Percentiles rank a stretch among this genome's conserved stretches.
Evolutionary conservation across 2,329 filamentous ascomycete genomes (phyloP).

Genomic region (Neoarthrinium moseri): DNA sequence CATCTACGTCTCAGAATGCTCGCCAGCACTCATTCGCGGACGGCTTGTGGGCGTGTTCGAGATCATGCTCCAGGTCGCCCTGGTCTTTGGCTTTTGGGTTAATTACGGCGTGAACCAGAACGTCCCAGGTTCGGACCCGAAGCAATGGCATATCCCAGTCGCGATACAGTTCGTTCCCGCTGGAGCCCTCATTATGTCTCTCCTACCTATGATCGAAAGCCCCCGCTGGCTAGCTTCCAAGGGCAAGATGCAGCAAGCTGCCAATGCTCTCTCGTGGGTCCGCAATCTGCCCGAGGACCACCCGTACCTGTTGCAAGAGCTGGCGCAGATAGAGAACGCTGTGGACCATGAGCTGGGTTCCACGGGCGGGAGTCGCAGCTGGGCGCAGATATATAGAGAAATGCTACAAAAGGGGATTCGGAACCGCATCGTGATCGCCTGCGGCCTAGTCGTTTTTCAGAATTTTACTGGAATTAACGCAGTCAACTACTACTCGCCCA

Average conservation of each 20-base stretch:
- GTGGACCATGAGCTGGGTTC: slow-evolving; percentile 32
- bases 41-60: slow-evolving; percentile 45
- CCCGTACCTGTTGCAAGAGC: slow-evolving; percentile 23
- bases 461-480: slow-evolving; percentile 50
- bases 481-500: slow-evolving; percentile 75
- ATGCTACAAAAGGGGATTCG: slow-evolving; percentile 13
- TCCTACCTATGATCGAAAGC: slow-evolving; percentile 18
- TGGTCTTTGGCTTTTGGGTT: slow-evolving; percentile 28
- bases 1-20: slow-evolving; percentile 29
- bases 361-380: slow-evolving; percentile 31
- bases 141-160: slow-evolving; percentile 26
- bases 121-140: slow-evolving; percentile 15
- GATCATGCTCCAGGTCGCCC: slow-evolving; percentile 21
- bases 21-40: slow-evolving; percentile 44
- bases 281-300: slow-evolving; percentile 24
- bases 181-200: slow-evolving; percentile 22
- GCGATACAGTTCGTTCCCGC: slow-evolving; percentile 23
- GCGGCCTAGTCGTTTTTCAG: slow-evolving; percentile 20
- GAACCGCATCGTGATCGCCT: not conserved
- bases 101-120: slow-evolving; percentile 31
- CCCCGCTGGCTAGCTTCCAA: slow-evolving; percentile 23
- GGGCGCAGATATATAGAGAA: slow-evolving; percentile 22
- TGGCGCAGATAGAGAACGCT: slow-evolving; percentile 27
- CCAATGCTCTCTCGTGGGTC: slow-evolving; percentile 17
- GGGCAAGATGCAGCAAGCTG: slow-evolving; percentile 16